Evolutionary conservation across 345 rosid species (phyloP).

Genomic region (Zanthoxylum bungeanum): DNA sequence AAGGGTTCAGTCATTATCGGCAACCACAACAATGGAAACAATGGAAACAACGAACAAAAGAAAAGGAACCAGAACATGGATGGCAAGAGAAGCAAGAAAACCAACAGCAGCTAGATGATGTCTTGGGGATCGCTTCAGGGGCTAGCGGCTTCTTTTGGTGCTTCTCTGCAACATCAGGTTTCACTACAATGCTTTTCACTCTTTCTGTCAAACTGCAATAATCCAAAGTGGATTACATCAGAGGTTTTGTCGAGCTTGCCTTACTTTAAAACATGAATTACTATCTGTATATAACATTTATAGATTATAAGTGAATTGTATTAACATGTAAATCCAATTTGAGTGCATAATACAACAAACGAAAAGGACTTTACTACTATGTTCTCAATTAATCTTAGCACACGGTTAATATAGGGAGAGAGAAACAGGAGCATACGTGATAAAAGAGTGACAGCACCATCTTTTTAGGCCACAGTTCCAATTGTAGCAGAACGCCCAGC

Average conservation of each 20-base stretch:
- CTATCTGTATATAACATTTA: not conserved
- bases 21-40: slow-evolving; percentile 1
- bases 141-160: slow-evolving; percentile 8
- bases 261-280: not conserved
- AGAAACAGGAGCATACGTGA: slow-evolving; percentile 31
- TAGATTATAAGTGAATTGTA: not conserved
- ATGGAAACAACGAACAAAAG: slow-evolving; percentile 3
- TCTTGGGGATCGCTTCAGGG: slow-evolving; percentile 13
- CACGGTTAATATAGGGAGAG: slow-evolving; percentile 4
- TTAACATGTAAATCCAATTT: not conserved
- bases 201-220: slow-evolving; percentile 38
- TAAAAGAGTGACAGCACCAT: slow-evolving; percentile 27
- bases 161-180: slow-evolving; percentile 17
- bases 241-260: not conserved
- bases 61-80: slow-evolving; percentile 25
- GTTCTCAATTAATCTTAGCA: not conserved
- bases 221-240: slow-evolving; percentile 3
- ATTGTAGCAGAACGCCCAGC: slow-evolving; percentile 41
- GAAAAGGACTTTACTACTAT: not conserved
- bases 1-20: not conserved
- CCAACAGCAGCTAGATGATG: slow-evolving; percentile 21
- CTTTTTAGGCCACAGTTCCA: slow-evolving; percentile 36
- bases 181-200: slow-evolving; percentile 12
- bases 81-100: slow-evolving; percentile 30
- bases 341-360: not conserved